A percentile compares a stretch with the other conserved stretches of the same genome.
These are phyloP conservation scores for Populus hybrid DNA, from an alignment of 441 rosid genomes.

Conservation along the genomic window DNA sequence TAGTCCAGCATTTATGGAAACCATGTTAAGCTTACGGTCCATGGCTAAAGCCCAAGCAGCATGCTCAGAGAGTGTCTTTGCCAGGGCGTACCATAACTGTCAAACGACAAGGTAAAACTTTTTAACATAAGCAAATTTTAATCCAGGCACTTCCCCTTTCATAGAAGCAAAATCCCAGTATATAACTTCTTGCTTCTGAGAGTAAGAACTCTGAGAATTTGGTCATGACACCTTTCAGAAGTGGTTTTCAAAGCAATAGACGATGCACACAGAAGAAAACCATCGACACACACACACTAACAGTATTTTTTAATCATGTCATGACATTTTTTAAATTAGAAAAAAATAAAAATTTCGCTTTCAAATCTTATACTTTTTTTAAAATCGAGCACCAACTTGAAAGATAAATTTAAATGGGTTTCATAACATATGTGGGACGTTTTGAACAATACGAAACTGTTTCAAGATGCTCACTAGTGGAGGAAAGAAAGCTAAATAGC, in stretches of 20 bases:
- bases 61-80: conserved; percentile 71
- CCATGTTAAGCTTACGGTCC: conserved; percentile 80
- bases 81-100: conserved; percentile 75
- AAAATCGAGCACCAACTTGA: neutral
- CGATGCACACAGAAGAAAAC: neutral
- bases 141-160: neutral
- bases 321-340: neutral
- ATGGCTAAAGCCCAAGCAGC: conserved; percentile 94
- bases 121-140: neutral
- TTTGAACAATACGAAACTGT: too few species aligned
- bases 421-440: too few species aligned
- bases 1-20: conserved; percentile 68
- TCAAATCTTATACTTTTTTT: too few species aligned
- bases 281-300: neutral
- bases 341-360: neutral
- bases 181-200: neutral
- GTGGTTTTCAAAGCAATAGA: neutral
- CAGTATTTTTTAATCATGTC: neutral
- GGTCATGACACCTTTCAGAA: neutral
- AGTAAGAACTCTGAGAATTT: neutral
- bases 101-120: neutral
- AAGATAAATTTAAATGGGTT: too few species aligned
- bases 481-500: neutral
- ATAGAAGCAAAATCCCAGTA: neutral
- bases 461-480: neutral